Percentiles rank a stretch among this genome's conserved stretches.
Evolutionary conservation across 2,329 filamentous ascomycete species (phyloP).

Genomic region (Alternaria postmessia): DNA sequence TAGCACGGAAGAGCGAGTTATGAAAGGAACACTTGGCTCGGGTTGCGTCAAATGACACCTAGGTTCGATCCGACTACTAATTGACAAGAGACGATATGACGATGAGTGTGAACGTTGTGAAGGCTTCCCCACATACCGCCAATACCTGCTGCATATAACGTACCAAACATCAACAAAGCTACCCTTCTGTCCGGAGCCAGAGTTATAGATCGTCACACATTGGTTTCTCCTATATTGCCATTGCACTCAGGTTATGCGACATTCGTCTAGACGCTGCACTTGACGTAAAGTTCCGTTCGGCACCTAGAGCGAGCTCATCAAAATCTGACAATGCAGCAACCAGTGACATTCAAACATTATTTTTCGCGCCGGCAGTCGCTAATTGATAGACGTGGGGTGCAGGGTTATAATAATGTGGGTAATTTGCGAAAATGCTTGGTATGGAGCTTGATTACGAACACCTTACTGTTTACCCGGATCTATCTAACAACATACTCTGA

Average conservation of each 20-base stretch:
- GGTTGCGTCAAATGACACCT: background rate
- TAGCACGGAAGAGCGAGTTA: background rate
- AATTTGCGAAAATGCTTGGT: conserved; percentile 29
- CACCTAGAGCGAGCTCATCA: background rate
- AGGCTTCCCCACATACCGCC: background rate
- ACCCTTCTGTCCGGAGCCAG: background rate
- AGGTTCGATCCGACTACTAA: background rate
- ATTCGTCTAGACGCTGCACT: background rate
- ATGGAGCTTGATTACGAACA: conserved; percentile 36
- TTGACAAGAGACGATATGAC: background rate
- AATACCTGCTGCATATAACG: background rate
- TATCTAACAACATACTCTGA: background rate
- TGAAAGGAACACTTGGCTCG: background rate
- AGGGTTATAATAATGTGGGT: conserved; percentile 18
- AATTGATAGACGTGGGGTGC: conserved; percentile 13
- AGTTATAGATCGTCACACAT: background rate
- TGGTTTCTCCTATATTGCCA: background rate
- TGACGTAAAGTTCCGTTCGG: background rate
- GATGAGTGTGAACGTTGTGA: background rate
- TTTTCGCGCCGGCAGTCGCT: background rate
- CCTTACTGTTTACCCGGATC: conserved; percentile 4
- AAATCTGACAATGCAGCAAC: background rate
- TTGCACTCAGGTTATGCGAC: background rate
- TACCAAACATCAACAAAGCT: background rate
- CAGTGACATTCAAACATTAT: background rate